Evolutionary conservation across 2,329 filamentous ascomycete genomes (phyloP), one percentile per base, ranked within the genome.

Genomic region (Sporothrix variecibatus): DNA sequence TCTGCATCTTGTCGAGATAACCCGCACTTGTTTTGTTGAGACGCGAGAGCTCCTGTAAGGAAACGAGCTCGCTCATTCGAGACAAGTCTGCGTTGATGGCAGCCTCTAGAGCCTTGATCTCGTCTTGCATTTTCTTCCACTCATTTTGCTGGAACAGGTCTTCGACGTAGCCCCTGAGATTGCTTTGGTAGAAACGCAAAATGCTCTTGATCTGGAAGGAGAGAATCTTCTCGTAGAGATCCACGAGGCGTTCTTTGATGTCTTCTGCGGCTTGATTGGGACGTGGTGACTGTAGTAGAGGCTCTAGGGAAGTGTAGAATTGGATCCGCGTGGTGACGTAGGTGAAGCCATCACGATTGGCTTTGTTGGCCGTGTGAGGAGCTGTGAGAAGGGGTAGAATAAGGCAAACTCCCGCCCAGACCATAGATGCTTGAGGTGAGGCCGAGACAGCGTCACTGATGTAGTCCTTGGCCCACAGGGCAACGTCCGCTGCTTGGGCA

Each of bases 351-450:
- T 80, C 76, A 0, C 53, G 46, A 65, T 81, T 82, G 9, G 80
- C 81, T 62, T 78, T 77, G 0, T 80, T 75, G 12, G 78, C 81
- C 1, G 76, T 76, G 3, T 26, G 73, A 3, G 79, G 79, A 60
- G 81, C 81, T 9, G 77, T 81, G 56, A 84, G 78, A 3, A 83
- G 77, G 0, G 82, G 82, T 1, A 84, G 78, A 51, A 83, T 67
- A 31, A 82, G 70, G 75, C 78, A 82, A 75, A 84, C 80, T 76
- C 83, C 84, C 3, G 79, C 79, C 80, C 79, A 81, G 2, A 74
- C 79, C 6, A 81, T 70, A 3, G 80, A 81, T 23, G 80, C 81
- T 67, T 80, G 76, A 0, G 81, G 80, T 1, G 79, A 80, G 15
- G 62, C 78, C 69, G 79, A 79, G 68, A 80, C 78, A 17, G 79